Evolutionary conservation across 2,329 filamentous ascomycete species (phyloP), one percentile per base, ranked within the genome.

Genomic region (Fonsecaea pugnacius): DNA sequence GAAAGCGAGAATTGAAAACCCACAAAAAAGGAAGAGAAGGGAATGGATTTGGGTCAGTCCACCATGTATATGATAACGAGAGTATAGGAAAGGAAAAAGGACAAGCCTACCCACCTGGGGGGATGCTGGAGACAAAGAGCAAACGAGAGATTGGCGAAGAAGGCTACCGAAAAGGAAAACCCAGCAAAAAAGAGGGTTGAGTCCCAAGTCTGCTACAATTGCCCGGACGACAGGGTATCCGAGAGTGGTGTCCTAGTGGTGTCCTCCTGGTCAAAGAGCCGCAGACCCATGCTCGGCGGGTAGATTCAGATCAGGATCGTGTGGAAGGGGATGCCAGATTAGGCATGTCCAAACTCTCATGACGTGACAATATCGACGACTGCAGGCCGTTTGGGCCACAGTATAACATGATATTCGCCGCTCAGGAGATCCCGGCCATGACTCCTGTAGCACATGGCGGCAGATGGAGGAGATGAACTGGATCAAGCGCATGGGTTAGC

Each of bases 381-480:
- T 5, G 35, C 18, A 32, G 10, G 16, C 35, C 14, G 14, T 57
- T 10, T 33, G 30, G 50, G 27, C 53, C 27, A 51, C 30, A 32
- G 21, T n/a, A 67, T 61, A 18, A 30, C 60, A 58, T 60, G 65
- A 63, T 55, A 27, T 21, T 18, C 33, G 24, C 38, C 33, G 30
- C 12, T 53, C 14, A 35, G 38, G 46, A 54, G 35, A 43, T 18
- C 9, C 43, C 18, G 33, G 32, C 52, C 62, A 51, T 12, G 38
- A 18, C 64, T 55, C 58, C 55, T 62, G 65, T 67, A 36, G 57
- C 65, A 67, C 54, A 38, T 60, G 9, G 32, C 55, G 58, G 62
- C 55, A 32, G 18, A 33, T 16, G 59, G 18, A 14, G 60, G 27
- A 32, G 35, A 56, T 52, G 59, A 62, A 62, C 55, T 65, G 62